Conservation (phyloP, 2,329 filamentous ascomycete species). For the Graphilbum sp. region DNA sequence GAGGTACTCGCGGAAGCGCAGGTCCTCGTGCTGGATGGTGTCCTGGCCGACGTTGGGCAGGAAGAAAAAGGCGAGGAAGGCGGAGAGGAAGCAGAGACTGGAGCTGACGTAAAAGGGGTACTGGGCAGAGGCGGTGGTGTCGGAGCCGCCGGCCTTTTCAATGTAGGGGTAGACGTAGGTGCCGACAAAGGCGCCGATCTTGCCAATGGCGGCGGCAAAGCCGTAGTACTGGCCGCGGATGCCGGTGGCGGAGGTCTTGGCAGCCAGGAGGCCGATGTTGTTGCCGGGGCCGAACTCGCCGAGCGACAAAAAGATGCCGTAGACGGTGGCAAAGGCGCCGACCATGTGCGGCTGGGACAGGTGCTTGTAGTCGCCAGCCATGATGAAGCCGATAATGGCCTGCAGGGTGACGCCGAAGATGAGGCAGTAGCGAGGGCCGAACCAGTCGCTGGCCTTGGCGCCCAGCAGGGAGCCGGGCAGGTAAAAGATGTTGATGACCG, state of each 20-base stretch:
- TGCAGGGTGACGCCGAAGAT: conserved; percentile 55
- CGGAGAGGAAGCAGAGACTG: conserved; percentile 59
- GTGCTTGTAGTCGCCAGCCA: conserved; percentile 61
- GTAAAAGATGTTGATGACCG: conserved; percentile 77
- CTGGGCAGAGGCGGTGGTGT: conserved; percentile 46
- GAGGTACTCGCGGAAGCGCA: conserved; percentile 58
- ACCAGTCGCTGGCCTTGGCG: conserved; percentile 58
- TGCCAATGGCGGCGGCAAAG: conserved; percentile 56
- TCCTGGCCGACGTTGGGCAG: conserved; percentile 71
- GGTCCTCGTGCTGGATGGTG: conserved; percentile 66
- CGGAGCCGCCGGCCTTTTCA: conserved; percentile 38
- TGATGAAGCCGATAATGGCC: conserved; percentile 69
- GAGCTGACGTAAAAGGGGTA: conserved; percentile 85
- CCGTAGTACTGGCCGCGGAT: conserved; percentile 68
- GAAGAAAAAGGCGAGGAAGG: conserved; percentile 44
- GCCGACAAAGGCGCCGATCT: conserved; percentile 72
- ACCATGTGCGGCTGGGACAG: conserved; percentile 53
- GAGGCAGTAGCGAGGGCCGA: conserved; percentile 64
- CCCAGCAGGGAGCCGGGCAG: conserved; percentile 68
- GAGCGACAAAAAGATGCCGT: conserved; percentile 60
- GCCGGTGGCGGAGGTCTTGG: conserved; percentile 75
- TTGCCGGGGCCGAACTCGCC: conserved; percentile 77
- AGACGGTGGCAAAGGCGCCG: conserved; percentile 62
- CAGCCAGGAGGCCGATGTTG: conserved; percentile 76
- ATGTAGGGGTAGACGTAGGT: conserved; percentile 70